phyloP scores from a whole-genome alignment of 805 yeast genomes.

The Myxozyma kluyveri region DNA sequence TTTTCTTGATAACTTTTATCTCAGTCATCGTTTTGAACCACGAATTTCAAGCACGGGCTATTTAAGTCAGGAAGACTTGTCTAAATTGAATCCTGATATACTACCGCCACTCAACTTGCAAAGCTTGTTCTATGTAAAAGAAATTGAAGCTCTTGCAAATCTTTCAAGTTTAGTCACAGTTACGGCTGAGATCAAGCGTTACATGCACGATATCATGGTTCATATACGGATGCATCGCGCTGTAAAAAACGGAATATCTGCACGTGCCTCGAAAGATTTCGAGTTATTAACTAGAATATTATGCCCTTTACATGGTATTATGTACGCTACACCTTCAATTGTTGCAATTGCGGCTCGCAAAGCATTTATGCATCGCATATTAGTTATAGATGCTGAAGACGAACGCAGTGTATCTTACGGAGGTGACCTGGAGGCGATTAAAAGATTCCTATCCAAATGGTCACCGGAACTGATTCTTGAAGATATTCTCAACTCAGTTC shows the following conservation, averaged over 20 bases:
- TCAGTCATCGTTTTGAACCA: constrained; percentile 23
- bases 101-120: constrained; percentile 3
- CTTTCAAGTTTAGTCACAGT: constrained; percentile 38
- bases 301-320: constrained; percentile 44
- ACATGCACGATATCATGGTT: constrained; percentile 56
- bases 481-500: constrained; percentile 50
- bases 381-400: constrained; percentile 41
- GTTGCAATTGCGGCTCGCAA: constrained; percentile 51
- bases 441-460: constrained; percentile 46
- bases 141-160: constrained; percentile 15
- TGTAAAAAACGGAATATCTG: constrained; percentile 53
- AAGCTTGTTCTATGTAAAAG: constrained; percentile 6
- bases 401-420: constrained; percentile 60
- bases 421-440: constrained; percentile 47
- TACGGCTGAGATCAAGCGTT: constrained; percentile 51
- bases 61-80: background rate
- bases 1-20: constrained; percentile 22
- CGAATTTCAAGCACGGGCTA: background rate
- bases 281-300: constrained; percentile 42
- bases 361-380: constrained; percentile 49
- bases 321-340: constrained; percentile 53
- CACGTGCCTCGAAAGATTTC: constrained; percentile 46
- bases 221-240: constrained; percentile 55
- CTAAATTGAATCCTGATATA: constrained; percentile 5
- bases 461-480: constrained; percentile 51